Conservation (phyloP, 2,329 filamentous ascomycete species). For the Diaporthe longicolla region DNA sequence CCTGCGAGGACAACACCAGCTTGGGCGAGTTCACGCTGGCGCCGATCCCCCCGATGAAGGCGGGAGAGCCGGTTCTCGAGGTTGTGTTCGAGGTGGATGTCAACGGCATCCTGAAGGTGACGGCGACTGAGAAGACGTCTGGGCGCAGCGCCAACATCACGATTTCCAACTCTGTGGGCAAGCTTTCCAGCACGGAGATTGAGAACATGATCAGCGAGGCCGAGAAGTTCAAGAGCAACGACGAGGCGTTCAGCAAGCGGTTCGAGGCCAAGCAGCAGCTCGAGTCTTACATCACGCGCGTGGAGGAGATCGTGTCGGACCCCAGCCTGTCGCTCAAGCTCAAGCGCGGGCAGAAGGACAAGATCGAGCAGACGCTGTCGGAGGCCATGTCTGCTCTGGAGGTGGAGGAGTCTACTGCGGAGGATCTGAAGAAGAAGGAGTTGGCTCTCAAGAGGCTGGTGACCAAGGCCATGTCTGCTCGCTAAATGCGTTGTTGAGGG, state of each 20-base stretch:
- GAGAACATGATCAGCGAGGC: constrained; percentile 98
- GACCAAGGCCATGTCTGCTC: constrained; percentile 97
- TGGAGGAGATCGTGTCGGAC: constrained; percentile 99
- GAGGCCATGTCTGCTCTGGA: constrained; percentile 98
- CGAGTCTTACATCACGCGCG: constrained; percentile 97
- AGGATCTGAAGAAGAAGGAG: constrained; percentile 99
- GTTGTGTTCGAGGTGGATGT: constrained; percentile 99
- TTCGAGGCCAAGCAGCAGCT: constrained; percentile 99
- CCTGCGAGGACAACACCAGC: constrained; percentile 98
- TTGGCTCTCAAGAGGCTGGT: constrained; percentile 96
- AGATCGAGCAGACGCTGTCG: constrained; percentile 96
- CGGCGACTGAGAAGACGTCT: constrained; percentile 98
- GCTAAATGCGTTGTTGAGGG: constrained; percentile 67
- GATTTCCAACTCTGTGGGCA: constrained; percentile 99
- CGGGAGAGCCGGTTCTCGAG: constrained; percentile 96
- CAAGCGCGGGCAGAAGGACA: constrained; percentile 99
- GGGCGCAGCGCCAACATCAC: constrained; percentile 99
- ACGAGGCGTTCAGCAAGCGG: constrained; percentile 99
- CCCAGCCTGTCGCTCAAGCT: constrained; percentile 96
- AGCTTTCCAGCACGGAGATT: constrained; percentile 94
- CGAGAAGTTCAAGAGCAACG: constrained; percentile 98
- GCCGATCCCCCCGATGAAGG: constrained; percentile 88
- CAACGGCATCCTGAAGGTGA: constrained; percentile 99
- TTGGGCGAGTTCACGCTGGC: constrained; percentile 97
- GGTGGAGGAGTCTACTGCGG: constrained; percentile 89